Evolutionary conservation across 306 rosid species (phyloP), one percentile per base, ranked within the genome.

Genomic region (Lagenaria siceraria): DNA sequence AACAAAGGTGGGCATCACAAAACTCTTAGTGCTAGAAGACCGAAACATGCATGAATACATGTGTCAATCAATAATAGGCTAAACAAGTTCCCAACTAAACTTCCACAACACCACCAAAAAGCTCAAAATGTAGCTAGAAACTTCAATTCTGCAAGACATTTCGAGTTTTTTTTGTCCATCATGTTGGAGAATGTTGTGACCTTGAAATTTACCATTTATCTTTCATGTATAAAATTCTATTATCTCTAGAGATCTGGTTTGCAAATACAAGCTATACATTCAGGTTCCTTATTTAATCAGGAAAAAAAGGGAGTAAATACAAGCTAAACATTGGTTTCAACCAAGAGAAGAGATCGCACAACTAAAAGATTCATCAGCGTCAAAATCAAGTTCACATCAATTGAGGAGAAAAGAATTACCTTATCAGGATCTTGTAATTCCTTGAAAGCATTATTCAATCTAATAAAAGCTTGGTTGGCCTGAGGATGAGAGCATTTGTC

Each of bases 401-500:
- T 18, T 33, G 48, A 33, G 25, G 46, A 21, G 7, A 33, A 36
- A 48, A 24, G 7, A 38, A 69, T 31, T 24, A 79, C 77, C 77
- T 68, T 68, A 77, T 80, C 90, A 75, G 82, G 90, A 81, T 90
- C 96, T 83, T 90, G 96, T 78, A 90, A 87, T 76, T 90, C 96
- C 82, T 90, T 90, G 80, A 92, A 94, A 77, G 98, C 96, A 81
- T 94, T 92, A 74, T 94, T 94, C 86, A 92, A 78, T 85, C 88
- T 90, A 48, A 92, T 87, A 88, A 94, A 94, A 73, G 98, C 97
- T 87, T 89, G 93, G 75, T 92, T 85, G 59, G 98, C 97, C 79
- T 90, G 96, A 79, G 97, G 98, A 85, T 94, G 98, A 79, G 96
- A 83, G 79, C 98, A 94, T 87, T 94, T 94, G 85, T 94, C 98